Evolutionary conservation across 2,329 filamentous ascomycete genomes (phyloP).

Genomic region (Trichoderma guizhouense): DNA sequence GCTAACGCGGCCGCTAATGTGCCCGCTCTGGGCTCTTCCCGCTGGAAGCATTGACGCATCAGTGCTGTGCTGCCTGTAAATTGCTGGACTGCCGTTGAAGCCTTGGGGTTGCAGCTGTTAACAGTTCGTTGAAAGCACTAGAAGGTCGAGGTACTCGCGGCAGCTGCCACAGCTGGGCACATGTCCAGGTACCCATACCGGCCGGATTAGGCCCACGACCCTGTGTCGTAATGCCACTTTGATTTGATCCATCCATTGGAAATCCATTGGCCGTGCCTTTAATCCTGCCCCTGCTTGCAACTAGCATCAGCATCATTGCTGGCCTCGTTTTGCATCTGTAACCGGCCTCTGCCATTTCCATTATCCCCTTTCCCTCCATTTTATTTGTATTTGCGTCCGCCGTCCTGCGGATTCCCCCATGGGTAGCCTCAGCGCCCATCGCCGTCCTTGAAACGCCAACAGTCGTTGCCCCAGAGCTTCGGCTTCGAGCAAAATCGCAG

Average conservation of each 20-base stretch:
- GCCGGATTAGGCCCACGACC: constrained; percentile 6
- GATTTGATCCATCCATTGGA: not conserved
- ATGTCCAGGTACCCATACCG: not conserved
- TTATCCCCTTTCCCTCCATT: not conserved
- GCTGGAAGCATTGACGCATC: not conserved
- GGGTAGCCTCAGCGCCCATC: constrained; percentile 12
- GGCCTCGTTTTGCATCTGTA: not conserved
- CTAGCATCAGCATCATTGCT: constrained; percentile 6
- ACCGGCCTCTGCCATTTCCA: not conserved
- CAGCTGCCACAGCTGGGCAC: not conserved
- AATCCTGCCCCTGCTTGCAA: not conserved
- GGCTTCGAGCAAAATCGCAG: not conserved
- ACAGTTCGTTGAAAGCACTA: not conserved
- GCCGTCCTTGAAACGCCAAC: constrained; percentile 7
- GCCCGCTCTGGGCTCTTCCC: not conserved
- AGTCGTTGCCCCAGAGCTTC: constrained; percentile 11
- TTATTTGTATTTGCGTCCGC: not conserved
- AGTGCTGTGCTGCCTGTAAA: not conserved
- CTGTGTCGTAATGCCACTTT: not conserved
- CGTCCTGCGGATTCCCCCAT: constrained; percentile 13
- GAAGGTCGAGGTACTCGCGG: not conserved
- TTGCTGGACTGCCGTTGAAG: not conserved
- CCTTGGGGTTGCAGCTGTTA: not conserved
- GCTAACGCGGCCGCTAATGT: not conserved
- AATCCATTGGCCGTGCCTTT: not conserved